phyloP scores from a whole-genome alignment of 805 yeast species.

The Kazachstania kunashirensis region DNA sequence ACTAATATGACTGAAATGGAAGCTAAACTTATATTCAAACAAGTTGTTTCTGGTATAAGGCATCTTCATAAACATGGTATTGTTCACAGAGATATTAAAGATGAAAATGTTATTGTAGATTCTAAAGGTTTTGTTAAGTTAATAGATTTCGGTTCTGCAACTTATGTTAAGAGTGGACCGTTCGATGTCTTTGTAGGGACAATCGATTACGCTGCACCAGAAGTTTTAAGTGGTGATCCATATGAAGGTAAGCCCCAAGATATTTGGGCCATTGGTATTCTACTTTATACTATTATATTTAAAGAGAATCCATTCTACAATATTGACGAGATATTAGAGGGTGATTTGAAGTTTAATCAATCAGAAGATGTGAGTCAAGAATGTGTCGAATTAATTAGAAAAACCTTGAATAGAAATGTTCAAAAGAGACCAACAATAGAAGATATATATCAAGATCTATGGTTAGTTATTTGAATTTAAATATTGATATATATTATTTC shows the following conservation, averaged over 20 bases:
- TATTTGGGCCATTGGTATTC: constrained; percentile 92
- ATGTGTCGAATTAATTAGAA: constrained; percentile 50
- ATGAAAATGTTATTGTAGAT: constrained; percentile 86
- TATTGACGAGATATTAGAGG: constrained; percentile 92
- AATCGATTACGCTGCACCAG: constrained; percentile 96
- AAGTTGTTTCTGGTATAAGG: constrained; percentile 65
- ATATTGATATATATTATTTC: neutral
- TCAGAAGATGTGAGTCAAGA: constrained; percentile 39
- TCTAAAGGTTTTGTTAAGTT: constrained; percentile 69
- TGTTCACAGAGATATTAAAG: constrained; percentile 90
- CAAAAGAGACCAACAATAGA: constrained; percentile 62
- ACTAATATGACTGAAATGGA: constrained; percentile 73
- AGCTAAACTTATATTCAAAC: constrained; percentile 67
- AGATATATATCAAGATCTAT: constrained; percentile 57
- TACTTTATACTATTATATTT: constrained; percentile 79
- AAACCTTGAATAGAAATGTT: constrained; percentile 60
- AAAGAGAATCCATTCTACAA: constrained; percentile 94
- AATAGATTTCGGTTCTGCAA: constrained; percentile 94
- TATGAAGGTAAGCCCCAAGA: constrained; percentile 93
- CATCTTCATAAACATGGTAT: constrained; percentile 82
- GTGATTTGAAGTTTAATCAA: constrained; percentile 51
- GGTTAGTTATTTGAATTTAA: constrained; percentile 36
- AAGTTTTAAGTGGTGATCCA: constrained; percentile 78
- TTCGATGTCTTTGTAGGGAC: constrained; percentile 97
- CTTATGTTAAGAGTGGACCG: constrained; percentile 82